A percentile compares a stretch with the other conserved stretches of the same genome.
These are phyloP conservation scores for Ustilago curta DNA, from an alignment of 1,284 basidiomycete species.

Conservation along the genomic window DNA sequence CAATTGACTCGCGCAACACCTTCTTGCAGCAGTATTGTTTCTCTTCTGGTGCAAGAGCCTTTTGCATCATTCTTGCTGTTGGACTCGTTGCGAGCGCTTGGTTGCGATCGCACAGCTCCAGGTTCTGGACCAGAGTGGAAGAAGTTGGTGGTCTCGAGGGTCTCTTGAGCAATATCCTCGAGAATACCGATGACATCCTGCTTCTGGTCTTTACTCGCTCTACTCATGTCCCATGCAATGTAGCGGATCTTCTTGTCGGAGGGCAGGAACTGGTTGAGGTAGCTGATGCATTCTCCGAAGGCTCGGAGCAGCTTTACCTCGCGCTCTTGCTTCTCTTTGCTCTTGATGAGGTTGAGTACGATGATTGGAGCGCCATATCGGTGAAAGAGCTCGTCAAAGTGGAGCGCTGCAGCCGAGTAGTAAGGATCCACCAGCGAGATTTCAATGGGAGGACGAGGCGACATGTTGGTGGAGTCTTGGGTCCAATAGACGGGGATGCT, in stretches of 20 bases:
- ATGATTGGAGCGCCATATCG: conserved; percentile 91
- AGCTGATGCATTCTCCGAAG: conserved; percentile 90
- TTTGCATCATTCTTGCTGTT: background rate
- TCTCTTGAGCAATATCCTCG: conserved; percentile 94
- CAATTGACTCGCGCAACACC: conserved; percentile 77
- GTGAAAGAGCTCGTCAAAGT: conserved; percentile 91
- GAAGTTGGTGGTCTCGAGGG: conserved; percentile 89
- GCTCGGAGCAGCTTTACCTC: conserved; percentile 94
- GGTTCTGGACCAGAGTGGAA: conserved; percentile 78
- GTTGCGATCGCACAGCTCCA: conserved; percentile 14
- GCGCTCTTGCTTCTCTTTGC: conserved; percentile 77
- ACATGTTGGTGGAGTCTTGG: conserved; percentile 91
- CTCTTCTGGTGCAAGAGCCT: conserved; percentile 14
- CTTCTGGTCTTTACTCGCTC: conserved; percentile 78
- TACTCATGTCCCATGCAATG: conserved; percentile 89
- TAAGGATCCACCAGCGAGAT: conserved; percentile 91
- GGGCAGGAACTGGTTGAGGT: conserved; percentile 95
- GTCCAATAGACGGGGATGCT: conserved; percentile 97
- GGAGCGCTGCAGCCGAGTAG: conserved; percentile 89
- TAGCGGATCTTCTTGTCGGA: conserved; percentile 83
- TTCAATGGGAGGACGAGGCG: conserved; percentile 92
- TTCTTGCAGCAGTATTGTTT: conserved; percentile 82
- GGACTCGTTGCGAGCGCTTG: conserved; percentile 7
- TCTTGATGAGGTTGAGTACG: conserved; percentile 89
- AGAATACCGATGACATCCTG: conserved; percentile 96